These are phyloP conservation scores for Russula sp. DNA, from an alignment of 768 basidiomycete genomes.

Conservation along the genomic window DNA sequence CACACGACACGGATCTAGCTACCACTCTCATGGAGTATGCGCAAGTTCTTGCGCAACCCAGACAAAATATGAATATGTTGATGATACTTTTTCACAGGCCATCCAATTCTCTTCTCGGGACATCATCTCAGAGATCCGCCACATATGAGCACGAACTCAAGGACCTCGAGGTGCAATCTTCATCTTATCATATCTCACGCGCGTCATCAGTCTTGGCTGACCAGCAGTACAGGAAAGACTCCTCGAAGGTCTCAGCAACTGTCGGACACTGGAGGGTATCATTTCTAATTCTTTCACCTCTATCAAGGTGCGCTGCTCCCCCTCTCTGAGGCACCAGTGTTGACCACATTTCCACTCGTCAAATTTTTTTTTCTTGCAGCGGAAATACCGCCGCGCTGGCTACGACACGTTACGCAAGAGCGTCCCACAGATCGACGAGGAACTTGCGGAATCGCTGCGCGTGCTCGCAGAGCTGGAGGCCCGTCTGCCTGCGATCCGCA, in stretches of 20 bases:
- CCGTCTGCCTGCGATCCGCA: conserved; percentile 52
- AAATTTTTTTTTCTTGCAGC: conserved; percentile 30
- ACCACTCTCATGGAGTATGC: neutral
- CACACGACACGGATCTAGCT: conserved; percentile 2
- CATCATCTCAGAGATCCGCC: neutral
- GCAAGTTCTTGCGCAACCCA: neutral
- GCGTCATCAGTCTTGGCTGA: neutral
- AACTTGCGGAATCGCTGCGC: conserved; percentile 55
- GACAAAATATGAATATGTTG: neutral
- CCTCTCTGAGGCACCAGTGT: no score
- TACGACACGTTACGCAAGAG: conserved; percentile 45
- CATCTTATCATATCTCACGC: no score
- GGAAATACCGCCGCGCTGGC: conserved; percentile 51
- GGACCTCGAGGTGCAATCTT: conserved; percentile 22
- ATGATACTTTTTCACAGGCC: neutral
- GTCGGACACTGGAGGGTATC: conserved; percentile 61
- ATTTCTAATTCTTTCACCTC: conserved; percentile 56
- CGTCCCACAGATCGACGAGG: conserved; percentile 52
- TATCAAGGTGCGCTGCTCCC: conserved; percentile 39
- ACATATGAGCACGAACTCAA: conserved; percentile 19
- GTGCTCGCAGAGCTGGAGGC: conserved; percentile 50
- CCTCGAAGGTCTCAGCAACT: conserved; percentile 65
- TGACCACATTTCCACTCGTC: no score
- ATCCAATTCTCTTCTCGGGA: neutral
- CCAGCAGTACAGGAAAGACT: conserved; percentile 44